Percentiles rank a stretch among this genome's conserved stretches.
phyloP scores from a whole-genome alignment of 371 early-diverging fungal genomes.

The Batrachochytrium dendrobatidis region DNA sequence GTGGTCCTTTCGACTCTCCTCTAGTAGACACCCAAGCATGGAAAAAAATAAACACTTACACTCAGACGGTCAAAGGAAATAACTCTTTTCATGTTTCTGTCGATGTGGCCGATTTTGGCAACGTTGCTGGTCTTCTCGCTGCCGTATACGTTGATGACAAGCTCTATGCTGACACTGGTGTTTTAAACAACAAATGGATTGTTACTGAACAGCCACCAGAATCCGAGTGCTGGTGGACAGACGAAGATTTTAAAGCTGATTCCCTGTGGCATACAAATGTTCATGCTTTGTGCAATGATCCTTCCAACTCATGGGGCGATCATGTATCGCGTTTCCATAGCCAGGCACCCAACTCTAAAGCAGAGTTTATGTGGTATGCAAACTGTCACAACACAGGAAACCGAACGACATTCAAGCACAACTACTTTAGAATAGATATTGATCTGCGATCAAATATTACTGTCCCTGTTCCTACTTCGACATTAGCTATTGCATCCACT shows the following conservation, averaged over 20 bases:
- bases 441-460: background rate
- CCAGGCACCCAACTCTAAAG: background rate
- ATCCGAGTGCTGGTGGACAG: background rate
- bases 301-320: background rate
- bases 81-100: background rate
- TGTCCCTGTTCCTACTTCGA: background rate
- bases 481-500: background rate
- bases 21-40: background rate
- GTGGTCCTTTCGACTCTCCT: background rate
- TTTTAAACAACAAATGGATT: slow-evolving; percentile 1
- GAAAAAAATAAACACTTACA: background rate
- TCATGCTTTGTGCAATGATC: background rate
- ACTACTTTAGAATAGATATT: background rate
- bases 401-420: background rate
- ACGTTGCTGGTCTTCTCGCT: background rate
- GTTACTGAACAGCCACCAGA: background rate
- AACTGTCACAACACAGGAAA: background rate
- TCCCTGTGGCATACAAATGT: background rate
- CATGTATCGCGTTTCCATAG: background rate
- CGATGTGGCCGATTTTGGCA: slow-evolving; percentile 1
- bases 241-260: background rate
- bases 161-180: background rate
- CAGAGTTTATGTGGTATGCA: background rate
- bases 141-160: background rate
- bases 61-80: background rate